Base-by-base conservation (phyloP, 202 grass and related monocot species). In the Alloteropsis angusta region DNA sequence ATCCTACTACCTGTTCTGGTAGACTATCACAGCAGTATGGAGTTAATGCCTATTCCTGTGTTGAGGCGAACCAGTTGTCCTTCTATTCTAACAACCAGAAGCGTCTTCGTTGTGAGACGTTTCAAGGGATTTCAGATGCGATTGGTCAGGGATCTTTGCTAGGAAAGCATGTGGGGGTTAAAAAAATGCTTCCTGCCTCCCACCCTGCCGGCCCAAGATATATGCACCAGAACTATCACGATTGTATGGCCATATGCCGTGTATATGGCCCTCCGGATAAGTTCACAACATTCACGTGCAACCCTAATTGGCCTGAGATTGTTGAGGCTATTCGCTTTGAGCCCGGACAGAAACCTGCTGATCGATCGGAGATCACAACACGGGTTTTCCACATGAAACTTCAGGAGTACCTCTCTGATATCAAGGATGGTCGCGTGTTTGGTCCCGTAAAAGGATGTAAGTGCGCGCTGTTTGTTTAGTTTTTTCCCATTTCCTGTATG, bases 171-270 rank as follows among this genome's bases (percentile, higher is more conserved):
- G 3, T 11, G 0, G 16, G 0, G 4, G 1, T n/a, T 4, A 78
- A 61, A 28, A 37, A 21, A 0, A 45, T 79, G 0, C 9, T 87
- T 0, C 85, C 79, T 0, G 26, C 72, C 0, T 28, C 23, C 0
- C 63, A 64, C 30, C 43, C 6, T 0, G 72, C 52, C 0, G 43
- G 72, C 0, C 7, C 18, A 0, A 0, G 55, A 0, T 87, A 74
- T 4, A 71, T 82, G 72, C 14, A 66, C 0, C 66, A 87, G 19
- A 87, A 79, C 4, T 87, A 74, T 3, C 66, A 87, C 14, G 80
- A 79, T 53, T 36, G 66, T 0, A 53, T 87, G 16, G 80, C 58
- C 0, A 68, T 83, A 0, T 87, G 73, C 8, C 7, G 28, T 0
- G 5, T 15, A 0, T 23, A 23, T 25, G 67, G 86, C 0, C 23